Evolutionary conservation across 2,329 filamentous ascomycete species (phyloP), one percentile per base, ranked within the genome.

Genomic region (Penicillium sp.): DNA sequence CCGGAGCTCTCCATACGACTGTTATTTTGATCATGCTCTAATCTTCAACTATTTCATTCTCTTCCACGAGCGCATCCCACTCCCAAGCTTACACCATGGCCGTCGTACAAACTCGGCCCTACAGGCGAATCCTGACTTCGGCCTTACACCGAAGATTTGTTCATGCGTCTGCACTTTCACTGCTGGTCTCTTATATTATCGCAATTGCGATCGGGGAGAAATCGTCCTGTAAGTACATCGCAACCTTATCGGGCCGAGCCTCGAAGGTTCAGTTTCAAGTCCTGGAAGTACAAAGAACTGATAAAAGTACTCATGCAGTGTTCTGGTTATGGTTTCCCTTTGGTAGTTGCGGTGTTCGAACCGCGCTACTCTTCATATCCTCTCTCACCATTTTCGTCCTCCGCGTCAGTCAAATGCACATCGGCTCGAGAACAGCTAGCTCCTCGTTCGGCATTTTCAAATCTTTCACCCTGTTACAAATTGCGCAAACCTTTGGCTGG

Each of bases 81-180:
- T 53, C 62, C 55, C 46, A 58, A 62, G 55, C 63, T 63, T 62
- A 47, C 68, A 72, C 59, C 61, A 77, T 77, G 75, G 74, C 74
- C 61, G 62, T 69, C 47, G 61, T 69, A 55, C 67, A 65, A 68
- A 75, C 74, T 60, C 73, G 78, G 64, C 77, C 75, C 41, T 96
- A 96, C 77, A 89, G 91, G 81, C 91, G 96, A 78, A 95, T 95
- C 75, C 80, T 97, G 66, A 95, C 93, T 61, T 93, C 93, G 50
- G 88, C 89, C 52, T 81, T 97, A 63, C 93, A 97, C 75, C 84
- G 90, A 69, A 86, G 92, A 69, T 97, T 97, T 77, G 88, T 89
- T 49, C 87, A 87, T 62, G 91, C 91, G 13, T 89, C 89, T 48
- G 82, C 84, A 15, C 79, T 90, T 62, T 81, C 92, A 15, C 77